Evolutionary conservation across 805 yeast genomes (phyloP), one percentile per base, ranked within the genome.

Genomic region (Helenozyma rhizophorensis): DNA sequence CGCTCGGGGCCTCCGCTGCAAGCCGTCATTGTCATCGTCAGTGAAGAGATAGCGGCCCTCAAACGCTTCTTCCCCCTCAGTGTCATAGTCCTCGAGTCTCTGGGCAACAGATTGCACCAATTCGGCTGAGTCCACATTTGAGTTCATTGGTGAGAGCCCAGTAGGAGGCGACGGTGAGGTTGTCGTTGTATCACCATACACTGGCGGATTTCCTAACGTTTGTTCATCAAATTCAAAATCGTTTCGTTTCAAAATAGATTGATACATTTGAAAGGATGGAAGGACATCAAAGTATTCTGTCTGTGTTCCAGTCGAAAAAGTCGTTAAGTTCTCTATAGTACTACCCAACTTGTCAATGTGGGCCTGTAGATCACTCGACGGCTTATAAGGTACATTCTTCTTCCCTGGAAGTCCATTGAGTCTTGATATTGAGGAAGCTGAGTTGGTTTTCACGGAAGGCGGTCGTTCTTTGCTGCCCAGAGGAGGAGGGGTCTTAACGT

Each of bases 251-350:
- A 70, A 43, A 47, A 70, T 56, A 45, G 72, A 69, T 44, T 75
- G 78, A 47, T 76, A 78, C 79, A 80, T 75, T 40, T 79, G 83
- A 47, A 79, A 80, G 0, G 85, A 77, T 0, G 86, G 88, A 22
- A 80, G 52, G 2, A 80, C 72, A 44, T 80, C 85, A 31, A 76
- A 67, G 36, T 62, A 44, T 30, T 45, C 51, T 9, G 47, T 47
- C 12, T 40, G 40, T 9, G 47, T 29, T 14, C 42, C 47, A 8
- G 48, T 37, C 9, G 43, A 32, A 13, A 21, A 21, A 7, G 43
- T 23, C 5, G 45, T 25, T 25, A 43, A 33, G 14, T 30, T 27
- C n/a, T 24, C 14, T n/a, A 30, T 26, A 22, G 31, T 18, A 10
- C 31, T 42, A n/a, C 46, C 46, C 18, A 45, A 32, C 19, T 37